Conservation (phyloP, 495 filamentous ascomycete genomes). For the Talaromyces nanjingensis region DNA sequence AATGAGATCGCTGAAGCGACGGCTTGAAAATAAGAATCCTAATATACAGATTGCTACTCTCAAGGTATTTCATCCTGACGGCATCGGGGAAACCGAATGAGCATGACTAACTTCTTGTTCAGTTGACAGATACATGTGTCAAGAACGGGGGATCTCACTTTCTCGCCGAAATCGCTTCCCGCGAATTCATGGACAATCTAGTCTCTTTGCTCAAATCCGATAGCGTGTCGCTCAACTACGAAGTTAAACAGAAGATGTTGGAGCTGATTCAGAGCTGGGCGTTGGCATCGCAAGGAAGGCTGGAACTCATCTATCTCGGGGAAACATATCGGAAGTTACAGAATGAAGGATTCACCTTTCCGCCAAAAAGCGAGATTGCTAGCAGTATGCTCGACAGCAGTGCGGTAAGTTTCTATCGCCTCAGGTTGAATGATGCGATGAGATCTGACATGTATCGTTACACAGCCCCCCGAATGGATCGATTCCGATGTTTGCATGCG, state of each 20-base stretch:
- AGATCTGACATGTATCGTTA: neutral
- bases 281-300: conserved; percentile 77
- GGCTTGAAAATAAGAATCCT: conserved; percentile 93
- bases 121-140: conserved; percentile 95
- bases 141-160: conserved; percentile 99
- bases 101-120: conserved; percentile 9
- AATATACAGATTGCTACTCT: conserved; percentile 91
- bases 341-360: conserved; percentile 80
- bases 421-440: neutral
- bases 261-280: conserved; percentile 94
- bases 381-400: conserved; percentile 96
- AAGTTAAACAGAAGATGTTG: conserved; percentile 83
- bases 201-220: conserved; percentile 82
- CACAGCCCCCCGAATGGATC: conserved; percentile 90
- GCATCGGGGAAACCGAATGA: neutral
- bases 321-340: conserved; percentile 80
- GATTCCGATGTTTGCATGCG: conserved; percentile 99
- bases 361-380: conserved; percentile 76
- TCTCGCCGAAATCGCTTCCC: conserved; percentile 85
- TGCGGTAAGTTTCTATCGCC: conserved; percentile 58
- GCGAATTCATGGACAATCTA: conserved; percentile 97
- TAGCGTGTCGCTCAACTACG: conserved; percentile 66
- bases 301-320: conserved; percentile 75
- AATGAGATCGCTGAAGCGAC: conserved; percentile 89
- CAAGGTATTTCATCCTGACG: conserved; percentile 51